Evolutionary conservation across 495 filamentous ascomycete genomes (phyloP).

Genomic region (Pyronema domesticum): DNA sequence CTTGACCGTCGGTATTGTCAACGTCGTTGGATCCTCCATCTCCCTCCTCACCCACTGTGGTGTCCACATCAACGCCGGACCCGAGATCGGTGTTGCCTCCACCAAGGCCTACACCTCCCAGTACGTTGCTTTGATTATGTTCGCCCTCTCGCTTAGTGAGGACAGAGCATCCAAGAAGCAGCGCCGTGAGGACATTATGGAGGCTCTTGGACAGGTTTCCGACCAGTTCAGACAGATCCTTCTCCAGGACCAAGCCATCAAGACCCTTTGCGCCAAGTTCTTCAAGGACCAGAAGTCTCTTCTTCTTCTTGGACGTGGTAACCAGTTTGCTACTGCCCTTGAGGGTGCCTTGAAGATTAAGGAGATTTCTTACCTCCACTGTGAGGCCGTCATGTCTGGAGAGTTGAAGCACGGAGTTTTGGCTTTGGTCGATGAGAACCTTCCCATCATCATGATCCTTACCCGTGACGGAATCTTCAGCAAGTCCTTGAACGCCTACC

Average conservation of each 20-base stretch:
- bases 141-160: conserved; percentile 85
- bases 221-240: conserved; percentile 82
- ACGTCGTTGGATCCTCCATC: conserved; percentile 94
- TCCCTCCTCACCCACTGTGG: conserved; percentile 96
- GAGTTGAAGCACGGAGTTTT: conserved; percentile 97
- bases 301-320: conserved; percentile 79
- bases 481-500: conserved; percentile 96
- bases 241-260: conserved; percentile 80
- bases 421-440: conserved; percentile 89
- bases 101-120: conserved; percentile 99
- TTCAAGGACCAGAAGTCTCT: conserved; percentile 96
- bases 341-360: conserved; percentile 99
- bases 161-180: conserved; percentile 88
- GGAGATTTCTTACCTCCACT: conserved; percentile 98
- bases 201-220: conserved; percentile 70
- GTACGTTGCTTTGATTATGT: conserved; percentile 99
- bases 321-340: conserved; percentile 90
- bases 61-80: conserved; percentile 98
- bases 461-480: conserved; percentile 88
- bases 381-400: conserved; percentile 98
- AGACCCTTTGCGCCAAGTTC: conserved; percentile 68
- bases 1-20: conserved; percentile 92
- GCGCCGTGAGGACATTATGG: conserved; percentile 91
- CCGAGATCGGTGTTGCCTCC: conserved; percentile 95
- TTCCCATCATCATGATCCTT: conserved; percentile 98